Conservation (phyloP, 768 basidiomycete species). For the Exsudoporus frostii region DNA sequence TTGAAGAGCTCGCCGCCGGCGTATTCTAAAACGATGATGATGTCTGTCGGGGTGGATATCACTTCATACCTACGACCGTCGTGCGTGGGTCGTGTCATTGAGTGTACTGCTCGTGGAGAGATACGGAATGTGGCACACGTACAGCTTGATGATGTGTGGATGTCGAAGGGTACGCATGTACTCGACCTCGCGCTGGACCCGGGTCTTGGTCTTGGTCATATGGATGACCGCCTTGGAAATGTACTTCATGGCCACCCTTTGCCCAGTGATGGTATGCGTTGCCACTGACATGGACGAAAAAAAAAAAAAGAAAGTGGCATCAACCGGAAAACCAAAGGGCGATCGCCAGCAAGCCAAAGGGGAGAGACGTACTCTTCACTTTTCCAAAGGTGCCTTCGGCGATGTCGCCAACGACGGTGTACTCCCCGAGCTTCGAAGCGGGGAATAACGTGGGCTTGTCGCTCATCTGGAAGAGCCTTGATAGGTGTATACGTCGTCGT, state of each 20-base stretch:
- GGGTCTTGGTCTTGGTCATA: constrained; percentile 84
- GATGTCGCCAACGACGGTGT: constrained; percentile 81
- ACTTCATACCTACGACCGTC: constrained; percentile 61
- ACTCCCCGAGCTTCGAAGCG: constrained; percentile 83
- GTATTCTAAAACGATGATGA: constrained; percentile 97
- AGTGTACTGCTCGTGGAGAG: too few relatives aligned
- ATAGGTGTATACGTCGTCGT: constrained; percentile 3
- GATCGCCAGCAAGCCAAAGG: constrained; percentile 11
- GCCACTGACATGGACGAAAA: constrained; percentile 61
- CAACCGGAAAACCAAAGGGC: constrained; percentile 10
- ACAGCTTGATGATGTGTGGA: constrained; percentile 98
- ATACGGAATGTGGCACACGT: too few relatives aligned
- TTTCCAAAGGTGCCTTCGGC: constrained; percentile 98
- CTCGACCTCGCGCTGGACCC: constrained; percentile 94
- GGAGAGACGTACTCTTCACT: constrained; percentile 82
- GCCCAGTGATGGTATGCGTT: constrained; percentile 89
- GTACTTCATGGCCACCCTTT: constrained; percentile 96
- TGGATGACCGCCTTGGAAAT: constrained; percentile 93
- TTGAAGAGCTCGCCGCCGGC: constrained; percentile 97
- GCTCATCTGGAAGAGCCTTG: constrained; percentile 24
- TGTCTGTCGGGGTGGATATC: constrained; percentile 91
- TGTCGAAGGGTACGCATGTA: constrained; percentile 94
- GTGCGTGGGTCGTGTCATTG: too few relatives aligned
- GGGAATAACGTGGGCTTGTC: constrained; percentile 39
- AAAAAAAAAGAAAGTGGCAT: constrained; percentile 5